Percentiles rank a stretch among this genome's conserved stretches.
Evolutionary conservation across 1,284 basidiomycete genomes (phyloP).

Genomic region (Salmacisia buchloeana): DNA sequence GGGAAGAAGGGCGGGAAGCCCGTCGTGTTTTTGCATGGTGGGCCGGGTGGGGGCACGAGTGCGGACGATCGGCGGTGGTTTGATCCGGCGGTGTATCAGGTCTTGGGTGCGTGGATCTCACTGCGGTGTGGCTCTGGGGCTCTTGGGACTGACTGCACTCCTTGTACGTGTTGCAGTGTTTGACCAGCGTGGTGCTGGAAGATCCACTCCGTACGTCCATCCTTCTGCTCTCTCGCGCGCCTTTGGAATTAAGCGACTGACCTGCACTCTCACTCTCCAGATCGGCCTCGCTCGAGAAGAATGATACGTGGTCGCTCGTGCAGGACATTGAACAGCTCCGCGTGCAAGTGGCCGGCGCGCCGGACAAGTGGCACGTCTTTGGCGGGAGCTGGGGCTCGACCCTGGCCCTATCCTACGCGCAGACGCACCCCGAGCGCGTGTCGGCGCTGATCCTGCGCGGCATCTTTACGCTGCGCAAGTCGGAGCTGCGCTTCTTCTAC

Average conservation of each 20-base stretch:
- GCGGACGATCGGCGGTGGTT: constrained; percentile 39
- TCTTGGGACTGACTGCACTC: background rate
- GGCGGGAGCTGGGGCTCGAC: constrained; percentile 69
- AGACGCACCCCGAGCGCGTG: constrained; percentile 75
- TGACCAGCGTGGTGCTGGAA: constrained; percentile 65
- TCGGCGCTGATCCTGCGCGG: constrained; percentile 78
- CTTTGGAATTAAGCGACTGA: background rate
- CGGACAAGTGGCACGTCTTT: constrained; percentile 45
- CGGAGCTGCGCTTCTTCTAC: constrained; percentile 87
- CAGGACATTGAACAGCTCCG: constrained; percentile 79
- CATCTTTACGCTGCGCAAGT: constrained; percentile 75
- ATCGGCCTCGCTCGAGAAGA: constrained; percentile 68
- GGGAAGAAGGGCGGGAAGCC: constrained; percentile 39
- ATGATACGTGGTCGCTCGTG: constrained; percentile 92
- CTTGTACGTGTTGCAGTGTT: constrained; percentile 45
- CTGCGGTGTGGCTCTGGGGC: background rate
- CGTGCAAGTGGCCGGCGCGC: constrained; percentile 57
- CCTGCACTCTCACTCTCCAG: background rate
- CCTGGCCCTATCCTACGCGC: constrained; percentile 76
- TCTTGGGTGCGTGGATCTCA: constrained; percentile 20
- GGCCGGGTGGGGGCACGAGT: constrained; percentile 43
- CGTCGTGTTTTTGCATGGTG: constrained; percentile 43
- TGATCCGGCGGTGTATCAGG: constrained; percentile 40
- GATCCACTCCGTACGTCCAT: constrained; percentile 67
- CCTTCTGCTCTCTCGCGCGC: constrained; percentile 5